Conservation (phyloP, 2,329 filamentous ascomycete genomes). For the Cladosporium sp. region DNA sequence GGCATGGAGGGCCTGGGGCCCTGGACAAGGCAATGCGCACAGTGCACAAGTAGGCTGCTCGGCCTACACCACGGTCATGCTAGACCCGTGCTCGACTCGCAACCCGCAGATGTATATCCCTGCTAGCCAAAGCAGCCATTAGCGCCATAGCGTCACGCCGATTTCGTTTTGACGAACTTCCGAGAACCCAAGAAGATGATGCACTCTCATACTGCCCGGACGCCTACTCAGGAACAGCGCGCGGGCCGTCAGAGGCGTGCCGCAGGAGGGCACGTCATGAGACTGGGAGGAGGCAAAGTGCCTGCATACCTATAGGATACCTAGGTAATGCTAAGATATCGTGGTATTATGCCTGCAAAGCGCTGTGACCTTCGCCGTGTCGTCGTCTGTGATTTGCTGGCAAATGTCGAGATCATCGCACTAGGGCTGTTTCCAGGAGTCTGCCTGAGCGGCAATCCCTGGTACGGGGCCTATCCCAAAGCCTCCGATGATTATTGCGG, state of each 20-base stretch:
- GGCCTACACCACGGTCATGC: constrained; percentile 5
- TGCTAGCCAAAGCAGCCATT: constrained; percentile 4
- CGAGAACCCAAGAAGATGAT: neutral
- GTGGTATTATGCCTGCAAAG: no score
- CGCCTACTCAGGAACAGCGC: constrained; percentile 1
- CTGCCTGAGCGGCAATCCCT: neutral
- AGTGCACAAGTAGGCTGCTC: neutral
- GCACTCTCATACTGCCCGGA: constrained; percentile 4
- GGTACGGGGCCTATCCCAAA: no score
- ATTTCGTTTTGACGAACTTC: constrained; percentile 4
- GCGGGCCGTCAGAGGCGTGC: no score
- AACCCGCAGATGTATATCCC: constrained; percentile 1
- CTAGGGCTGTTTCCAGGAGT: neutral
- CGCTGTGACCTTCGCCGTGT: no score
- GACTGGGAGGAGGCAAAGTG: neutral
- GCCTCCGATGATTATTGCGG: no score
- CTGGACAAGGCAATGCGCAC: constrained; percentile 9
- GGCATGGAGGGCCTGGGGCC: constrained; percentile 12
- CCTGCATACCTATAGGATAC: no score
- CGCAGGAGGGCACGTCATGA: neutral
- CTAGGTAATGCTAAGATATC: no score
- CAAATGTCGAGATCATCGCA: neutral
- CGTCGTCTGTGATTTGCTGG: neutral
- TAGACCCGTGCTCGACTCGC: constrained; percentile 9
- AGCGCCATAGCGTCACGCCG: neutral